Base-by-base conservation (phyloP, 768 basidiomycete species). In the Trametopsis cervina region DNA sequence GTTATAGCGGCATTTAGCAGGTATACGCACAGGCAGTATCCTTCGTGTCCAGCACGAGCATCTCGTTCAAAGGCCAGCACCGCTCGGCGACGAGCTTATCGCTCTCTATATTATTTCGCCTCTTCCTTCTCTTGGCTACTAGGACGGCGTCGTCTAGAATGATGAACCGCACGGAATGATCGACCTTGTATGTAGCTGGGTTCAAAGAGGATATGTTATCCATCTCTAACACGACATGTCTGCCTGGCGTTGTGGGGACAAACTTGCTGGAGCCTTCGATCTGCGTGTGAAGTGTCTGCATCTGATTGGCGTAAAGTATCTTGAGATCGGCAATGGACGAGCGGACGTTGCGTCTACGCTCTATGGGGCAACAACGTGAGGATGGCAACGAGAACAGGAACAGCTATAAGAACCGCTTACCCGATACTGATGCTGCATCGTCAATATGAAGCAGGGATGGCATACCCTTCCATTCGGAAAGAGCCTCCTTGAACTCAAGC, bases 191-290 rank as follows among this genome's bases (percentile, higher is more conserved):
- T 1, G 95, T 99, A 3, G 96, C 95, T 2, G 92, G 77, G 54
- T 98, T 94, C 39, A 99, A 72, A 45, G 88, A 82, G 49, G 82
- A 74, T 35, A 97, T 81, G 13, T 82, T 79, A 40, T 90, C 83
- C 54, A 89, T 80, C 63, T 97, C 94, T 18, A 81, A 72, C 29
- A 98, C 80, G 50, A 98, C 80, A 60, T 98, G 96, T 47, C 96
- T 75, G 13, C 94, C 94, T 10, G 92, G 87, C 0, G 85, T 85
- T 11, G 89, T 82, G 0, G 95, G 94, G 0, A 92, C 84, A 63
- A 94, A 95, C 64, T 97, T 97, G 55, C 92, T 84, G 0, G 93
- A 89, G 24, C 96, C 96, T 57, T 97, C 92, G 54, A 98, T 88
- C 46, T 86, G 83, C 1, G 86, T 69, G 64, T 96, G 94, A 0